Percentiles rank a stretch among this genome's conserved stretches.
These are phyloP conservation scores for Balansia obtecta DNA, from an alignment of 2,329 filamentous ascomycete species.

Conservation along the genomic window DNA sequence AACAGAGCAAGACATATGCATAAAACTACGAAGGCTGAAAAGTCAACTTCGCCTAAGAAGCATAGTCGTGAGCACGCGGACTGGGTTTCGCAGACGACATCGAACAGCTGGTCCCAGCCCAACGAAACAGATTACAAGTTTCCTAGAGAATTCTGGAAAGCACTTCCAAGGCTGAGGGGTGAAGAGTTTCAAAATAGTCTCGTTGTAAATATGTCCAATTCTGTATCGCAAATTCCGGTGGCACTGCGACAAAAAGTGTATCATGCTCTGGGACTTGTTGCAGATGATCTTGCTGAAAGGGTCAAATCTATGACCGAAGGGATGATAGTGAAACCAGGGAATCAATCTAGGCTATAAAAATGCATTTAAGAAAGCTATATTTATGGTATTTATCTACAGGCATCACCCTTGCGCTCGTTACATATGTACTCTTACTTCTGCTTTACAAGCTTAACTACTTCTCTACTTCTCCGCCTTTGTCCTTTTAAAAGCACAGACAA, in stretches of 20 bases:
- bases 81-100: neutral
- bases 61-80: neutral
- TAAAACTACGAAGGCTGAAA: neutral
- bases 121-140: neutral
- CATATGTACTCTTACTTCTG: too few species aligned
- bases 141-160: neutral
- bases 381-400: neutral
- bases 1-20: neutral
- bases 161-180: neutral
- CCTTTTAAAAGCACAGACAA: too few species aligned
- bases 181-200: constrained; percentile 1
- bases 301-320: neutral
- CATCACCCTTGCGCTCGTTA: too few species aligned
- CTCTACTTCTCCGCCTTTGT: too few species aligned
- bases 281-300: neutral
- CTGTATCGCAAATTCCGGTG: neutral
- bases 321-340: neutral
- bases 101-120: neutral
- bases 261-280: neutral
- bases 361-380: neutral
- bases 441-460: too few species aligned
- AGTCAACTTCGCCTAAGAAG: neutral
- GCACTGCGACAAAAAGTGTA: neutral
- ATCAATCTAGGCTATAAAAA: neutral
- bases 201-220: neutral